phyloP scores from a whole-genome alignment of 352 stramenopile genomes.

The Globisporangium heterothallicum region DNA sequence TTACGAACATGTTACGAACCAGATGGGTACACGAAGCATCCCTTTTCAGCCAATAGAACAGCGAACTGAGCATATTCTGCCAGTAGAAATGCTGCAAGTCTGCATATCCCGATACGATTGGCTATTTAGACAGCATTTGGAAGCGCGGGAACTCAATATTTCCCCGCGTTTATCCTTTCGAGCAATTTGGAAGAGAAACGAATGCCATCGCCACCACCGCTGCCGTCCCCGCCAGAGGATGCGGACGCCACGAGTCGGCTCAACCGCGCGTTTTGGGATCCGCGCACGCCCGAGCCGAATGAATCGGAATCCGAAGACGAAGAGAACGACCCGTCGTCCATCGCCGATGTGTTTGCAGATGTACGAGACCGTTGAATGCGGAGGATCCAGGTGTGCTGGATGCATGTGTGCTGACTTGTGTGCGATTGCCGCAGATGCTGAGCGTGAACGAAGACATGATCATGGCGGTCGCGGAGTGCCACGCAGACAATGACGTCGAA shows the following conservation, averaged over 20 bases:
- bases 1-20: background rate
- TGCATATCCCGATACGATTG: background rate
- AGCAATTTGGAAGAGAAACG: background rate
- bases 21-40: conserved; percentile 6
- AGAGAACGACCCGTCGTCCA: conserved; percentile 38
- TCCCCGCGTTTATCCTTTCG: background rate
- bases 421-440: too few relatives aligned
- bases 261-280: conserved; percentile 3
- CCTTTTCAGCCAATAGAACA: background rate
- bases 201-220: background rate
- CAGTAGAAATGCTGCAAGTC: background rate
- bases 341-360: conserved; percentile 64
- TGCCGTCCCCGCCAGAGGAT: background rate
- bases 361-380: too few relatives aligned
- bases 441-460: conserved; percentile 73
- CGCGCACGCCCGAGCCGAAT: background rate
- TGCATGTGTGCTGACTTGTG: too few relatives aligned
- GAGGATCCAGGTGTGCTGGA: too few relatives aligned
- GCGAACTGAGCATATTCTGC: background rate
- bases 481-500: conserved; percentile 43
- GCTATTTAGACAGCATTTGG: background rate
- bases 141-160: conserved; percentile 3
- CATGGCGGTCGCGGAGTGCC: conserved; percentile 46
- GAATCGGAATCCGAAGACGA: conserved; percentile 18
- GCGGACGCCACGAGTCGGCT: background rate